Evolutionary conservation across 2,329 filamentous ascomycete genomes (phyloP).

Genomic region (Sclerotinia nivalis): DNA sequence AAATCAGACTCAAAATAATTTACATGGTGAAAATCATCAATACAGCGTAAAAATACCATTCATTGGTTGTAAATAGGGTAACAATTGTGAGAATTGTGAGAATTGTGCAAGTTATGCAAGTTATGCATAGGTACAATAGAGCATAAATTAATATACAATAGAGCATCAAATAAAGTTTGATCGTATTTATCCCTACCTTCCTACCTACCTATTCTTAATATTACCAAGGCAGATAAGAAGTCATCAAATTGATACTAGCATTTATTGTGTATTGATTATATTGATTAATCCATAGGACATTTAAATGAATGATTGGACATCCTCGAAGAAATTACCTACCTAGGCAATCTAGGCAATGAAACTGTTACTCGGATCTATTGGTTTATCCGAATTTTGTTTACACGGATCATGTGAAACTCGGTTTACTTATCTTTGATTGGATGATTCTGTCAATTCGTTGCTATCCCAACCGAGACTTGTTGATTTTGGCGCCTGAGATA

Average conservation of each 20-base stretch:
- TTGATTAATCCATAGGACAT: too few relatives aligned
- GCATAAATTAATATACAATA: too few relatives aligned
- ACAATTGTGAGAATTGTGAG: background rate
- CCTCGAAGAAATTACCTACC: background rate
- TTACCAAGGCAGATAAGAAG: too few relatives aligned
- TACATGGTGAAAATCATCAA: background rate
- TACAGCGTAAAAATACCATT: background rate
- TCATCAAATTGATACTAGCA: too few relatives aligned
- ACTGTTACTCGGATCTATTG: background rate
- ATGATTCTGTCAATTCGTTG: background rate
- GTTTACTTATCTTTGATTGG: background rate
- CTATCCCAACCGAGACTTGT: constrained; percentile 15
- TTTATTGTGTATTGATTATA: too few relatives aligned
- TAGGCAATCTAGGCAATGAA: too few relatives aligned
- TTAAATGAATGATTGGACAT: background rate
- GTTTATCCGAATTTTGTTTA: background rate
- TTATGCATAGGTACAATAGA: too few relatives aligned
- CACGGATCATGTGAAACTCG: background rate
- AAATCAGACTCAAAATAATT: constrained; percentile 17
- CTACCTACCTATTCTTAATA: background rate
- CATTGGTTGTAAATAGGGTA: background rate
- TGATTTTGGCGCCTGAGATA: constrained; percentile 25
- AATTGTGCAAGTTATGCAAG: background rate
- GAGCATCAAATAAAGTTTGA: background rate
- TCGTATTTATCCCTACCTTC: background rate